phyloP scores from a whole-genome alignment of 2,329 filamentous ascomycete genomes.

The Nigrospora osmanthi region DNA sequence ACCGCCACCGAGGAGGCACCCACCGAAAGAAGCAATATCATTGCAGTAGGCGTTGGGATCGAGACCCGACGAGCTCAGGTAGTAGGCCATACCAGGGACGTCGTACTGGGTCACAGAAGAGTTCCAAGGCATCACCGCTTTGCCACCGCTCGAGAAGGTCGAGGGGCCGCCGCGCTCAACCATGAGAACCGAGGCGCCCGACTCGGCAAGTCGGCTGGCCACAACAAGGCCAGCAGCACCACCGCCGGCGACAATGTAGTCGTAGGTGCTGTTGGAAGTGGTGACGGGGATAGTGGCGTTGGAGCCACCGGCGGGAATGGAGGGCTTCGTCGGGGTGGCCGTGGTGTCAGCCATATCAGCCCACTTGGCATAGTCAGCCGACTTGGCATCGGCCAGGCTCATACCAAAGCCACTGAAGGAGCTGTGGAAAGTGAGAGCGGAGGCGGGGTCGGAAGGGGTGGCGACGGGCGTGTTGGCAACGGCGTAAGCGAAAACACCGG shows the following conservation, averaged over 20 bases:
- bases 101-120: constrained; percentile 20
- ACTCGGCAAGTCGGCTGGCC: constrained; percentile 26
- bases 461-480: constrained; percentile 23
- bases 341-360: constrained; percentile 11
- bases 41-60: constrained; percentile 22
- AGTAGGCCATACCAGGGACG: constrained; percentile 18
- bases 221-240: constrained; percentile 26
- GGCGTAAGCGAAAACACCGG: constrained; percentile 29
- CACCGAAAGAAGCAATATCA: constrained; percentile 25
- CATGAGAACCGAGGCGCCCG: constrained; percentile 26
- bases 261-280: constrained; percentile 25
- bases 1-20: constrained; percentile 28
- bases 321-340: constrained; percentile 3
- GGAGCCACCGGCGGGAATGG: constrained; percentile 8
- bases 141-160: constrained; percentile 21
- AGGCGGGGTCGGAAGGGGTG: constrained; percentile 20
- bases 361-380: constrained; percentile 19
- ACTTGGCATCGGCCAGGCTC: constrained; percentile 22
- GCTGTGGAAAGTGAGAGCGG: constrained; percentile 29
- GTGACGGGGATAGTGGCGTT: constrained; percentile 13
- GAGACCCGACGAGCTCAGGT: constrained; percentile 8
- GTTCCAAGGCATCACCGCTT: constrained; percentile 22
- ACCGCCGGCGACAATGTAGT: constrained; percentile 29
- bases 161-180: constrained; percentile 28
- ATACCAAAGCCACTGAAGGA: constrained; percentile 29